These are phyloP conservation scores for Candida germanica DNA, from an alignment of 805 yeast species.

Conservation along the genomic window DNA sequence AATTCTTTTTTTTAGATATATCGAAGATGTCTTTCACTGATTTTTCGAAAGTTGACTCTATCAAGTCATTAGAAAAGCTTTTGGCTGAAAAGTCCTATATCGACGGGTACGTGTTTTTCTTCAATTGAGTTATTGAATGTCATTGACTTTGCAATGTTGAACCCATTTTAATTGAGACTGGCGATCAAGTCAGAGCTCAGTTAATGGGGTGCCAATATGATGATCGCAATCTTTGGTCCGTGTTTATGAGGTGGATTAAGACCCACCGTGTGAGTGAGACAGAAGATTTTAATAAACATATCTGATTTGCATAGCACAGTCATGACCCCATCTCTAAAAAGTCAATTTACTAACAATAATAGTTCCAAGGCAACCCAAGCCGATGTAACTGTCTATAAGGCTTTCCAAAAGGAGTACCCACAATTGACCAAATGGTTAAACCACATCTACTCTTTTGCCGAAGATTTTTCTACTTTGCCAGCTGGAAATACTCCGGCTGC, in stretches of 20 bases:
- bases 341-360: conserved; percentile 21
- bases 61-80: conserved; percentile 70
- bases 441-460: conserved; percentile 93
- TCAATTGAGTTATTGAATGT: no score
- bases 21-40: conserved; percentile 69
- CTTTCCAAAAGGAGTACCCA: conserved; percentile 90
- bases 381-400: conserved; percentile 90
- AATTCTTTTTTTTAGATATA: conserved; percentile 1
- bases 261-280: conserved; percentile 94
- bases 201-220: conserved; percentile 36
- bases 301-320: conserved; percentile 17
- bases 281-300: conserved; percentile 32
- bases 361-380: conserved; percentile 93
- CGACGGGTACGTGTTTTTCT: conserved; percentile 88
- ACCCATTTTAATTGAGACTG: no score
- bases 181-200: no score
- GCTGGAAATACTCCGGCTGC: conserved; percentile 66
- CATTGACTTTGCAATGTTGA: no score
- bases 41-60: conserved; percentile 68
- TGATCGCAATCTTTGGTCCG: conserved; percentile 85
- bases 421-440: conserved; percentile 97
- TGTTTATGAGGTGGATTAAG: conserved; percentile 92
- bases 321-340: background rate
- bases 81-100: conserved; percentile 92
- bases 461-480: conserved; percentile 78